Percentiles rank a stretch among this genome's conserved stretches.
Evolutionary conservation across 495 filamentous ascomycete species (phyloP).

Genomic region (Hyaloscypha bicolor): DNA sequence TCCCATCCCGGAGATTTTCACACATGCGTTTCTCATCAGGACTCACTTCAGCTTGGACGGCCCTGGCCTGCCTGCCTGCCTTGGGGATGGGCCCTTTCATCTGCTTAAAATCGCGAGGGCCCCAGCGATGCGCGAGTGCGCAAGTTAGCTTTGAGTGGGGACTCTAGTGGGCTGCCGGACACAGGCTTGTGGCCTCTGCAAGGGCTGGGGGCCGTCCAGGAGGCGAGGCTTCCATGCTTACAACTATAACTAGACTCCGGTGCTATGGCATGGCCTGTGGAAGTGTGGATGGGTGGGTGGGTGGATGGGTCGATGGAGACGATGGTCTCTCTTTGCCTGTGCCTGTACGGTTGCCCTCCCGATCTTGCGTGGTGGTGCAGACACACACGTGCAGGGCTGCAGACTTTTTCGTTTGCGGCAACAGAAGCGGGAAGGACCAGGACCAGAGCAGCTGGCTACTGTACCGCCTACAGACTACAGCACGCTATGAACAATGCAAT

Average conservation of each 20-base stretch:
- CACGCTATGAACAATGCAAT: background rate
- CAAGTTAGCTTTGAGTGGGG: background rate
- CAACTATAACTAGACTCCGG: background rate
- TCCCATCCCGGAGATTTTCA: constrained; percentile 6
- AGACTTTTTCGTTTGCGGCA: background rate
- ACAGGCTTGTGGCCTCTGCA: background rate
- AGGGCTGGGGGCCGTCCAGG: background rate
- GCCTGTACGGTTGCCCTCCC: background rate
- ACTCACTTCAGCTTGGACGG: background rate
- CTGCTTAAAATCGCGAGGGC: background rate
- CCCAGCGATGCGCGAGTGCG: constrained; percentile 1
- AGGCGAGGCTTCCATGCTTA: background rate
- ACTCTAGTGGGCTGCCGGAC: background rate
- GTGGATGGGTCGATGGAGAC: background rate
- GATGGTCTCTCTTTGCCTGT: background rate
- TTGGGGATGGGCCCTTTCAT: background rate
- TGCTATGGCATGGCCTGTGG: background rate
- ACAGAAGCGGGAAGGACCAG: background rate
- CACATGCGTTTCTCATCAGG: background rate
- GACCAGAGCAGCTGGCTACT: background rate
- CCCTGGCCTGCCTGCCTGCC: background rate
- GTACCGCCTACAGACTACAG: too few relatives aligned
- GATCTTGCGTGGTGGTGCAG: background rate
- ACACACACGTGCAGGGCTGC: background rate
- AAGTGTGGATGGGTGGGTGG: too few relatives aligned